These are phyloP conservation scores for Aspergillus ellipticus DNA, from an alignment of 495 filamentous ascomycete genomes.

Conservation along the genomic window DNA sequence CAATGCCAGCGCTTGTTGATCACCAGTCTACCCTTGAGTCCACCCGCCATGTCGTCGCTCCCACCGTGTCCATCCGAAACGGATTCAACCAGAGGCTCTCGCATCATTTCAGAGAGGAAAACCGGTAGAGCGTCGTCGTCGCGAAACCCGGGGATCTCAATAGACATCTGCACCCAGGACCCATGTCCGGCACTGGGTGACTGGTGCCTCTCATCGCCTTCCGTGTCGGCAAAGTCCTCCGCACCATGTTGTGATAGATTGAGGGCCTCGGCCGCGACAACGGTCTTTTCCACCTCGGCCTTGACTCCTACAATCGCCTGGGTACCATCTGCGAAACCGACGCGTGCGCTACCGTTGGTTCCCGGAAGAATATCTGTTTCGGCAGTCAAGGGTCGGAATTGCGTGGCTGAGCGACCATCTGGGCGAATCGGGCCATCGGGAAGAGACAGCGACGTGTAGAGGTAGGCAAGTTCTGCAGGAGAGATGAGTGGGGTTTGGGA, in stretches of 20 bases:
- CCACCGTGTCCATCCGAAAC: conserved; percentile 19
- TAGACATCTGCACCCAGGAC: conserved; percentile 75
- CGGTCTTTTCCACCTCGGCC: conserved; percentile 78
- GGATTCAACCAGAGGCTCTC: conserved; percentile 75
- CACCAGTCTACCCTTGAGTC: conserved; percentile 64
- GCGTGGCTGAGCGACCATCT: conserved; percentile 74
- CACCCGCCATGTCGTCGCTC: conserved; percentile 47
- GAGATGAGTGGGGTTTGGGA: conserved; percentile 65
- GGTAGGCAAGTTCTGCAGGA: conserved; percentile 92
- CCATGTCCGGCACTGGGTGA: conserved; percentile 39
- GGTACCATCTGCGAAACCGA: conserved; percentile 91
- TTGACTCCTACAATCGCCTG: conserved; percentile 96
- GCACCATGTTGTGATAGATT: conserved; percentile 25
- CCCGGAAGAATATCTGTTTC: conserved; percentile 85
- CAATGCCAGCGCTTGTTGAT: conserved; percentile 92
- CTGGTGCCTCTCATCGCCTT: conserved; percentile 24
- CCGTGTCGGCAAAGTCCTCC: conserved; percentile 24
- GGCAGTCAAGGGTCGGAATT: conserved; percentile 87
- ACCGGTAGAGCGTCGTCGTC: conserved; percentile 90
- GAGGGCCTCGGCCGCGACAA: conserved; percentile 27
- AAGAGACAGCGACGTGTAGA: conserved; percentile 78
- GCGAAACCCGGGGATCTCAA: conserved; percentile 80
- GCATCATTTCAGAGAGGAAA: conserved; percentile 80
- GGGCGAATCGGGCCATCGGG: conserved; percentile 80
- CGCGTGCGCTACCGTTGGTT: conserved; percentile 85